These are phyloP conservation scores for Lophiostoma macrostomum DNA, from an alignment of 495 filamentous ascomycete genomes.

Conservation along the genomic window DNA sequence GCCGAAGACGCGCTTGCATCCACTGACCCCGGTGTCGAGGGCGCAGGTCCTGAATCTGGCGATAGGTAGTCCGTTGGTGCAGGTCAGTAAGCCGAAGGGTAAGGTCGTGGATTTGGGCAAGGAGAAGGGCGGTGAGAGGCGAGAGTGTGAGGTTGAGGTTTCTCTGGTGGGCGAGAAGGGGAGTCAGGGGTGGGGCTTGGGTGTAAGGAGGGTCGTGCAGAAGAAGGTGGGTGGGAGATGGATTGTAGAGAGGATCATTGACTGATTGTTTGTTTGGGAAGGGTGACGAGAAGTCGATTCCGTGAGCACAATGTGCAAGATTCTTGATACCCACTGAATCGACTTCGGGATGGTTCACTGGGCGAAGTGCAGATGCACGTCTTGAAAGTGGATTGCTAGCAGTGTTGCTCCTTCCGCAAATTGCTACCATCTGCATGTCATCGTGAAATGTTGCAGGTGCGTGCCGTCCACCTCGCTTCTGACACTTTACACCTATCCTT, in stretches of 20 bases:
- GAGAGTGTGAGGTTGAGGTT: constrained; percentile 81
- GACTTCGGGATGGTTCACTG: no score
- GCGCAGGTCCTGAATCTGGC: constrained; percentile 75
- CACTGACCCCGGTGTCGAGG: constrained; percentile 72
- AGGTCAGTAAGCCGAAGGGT: constrained; percentile 83
- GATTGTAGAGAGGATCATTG: constrained; percentile 64
- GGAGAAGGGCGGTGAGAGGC: constrained; percentile 49
- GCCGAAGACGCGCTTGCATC: constrained; percentile 85
- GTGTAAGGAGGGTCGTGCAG: constrained; percentile 78
- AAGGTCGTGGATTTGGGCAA: constrained; percentile 60
- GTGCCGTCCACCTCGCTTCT: no score
- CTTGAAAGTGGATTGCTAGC: no score
- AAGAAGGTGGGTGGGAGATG: constrained; percentile 67
- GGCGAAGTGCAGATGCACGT: no score
- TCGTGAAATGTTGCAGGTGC: no score
- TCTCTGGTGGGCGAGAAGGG: constrained; percentile 62
- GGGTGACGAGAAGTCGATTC: no score
- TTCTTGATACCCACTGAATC: no score
- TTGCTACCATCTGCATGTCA: no score
- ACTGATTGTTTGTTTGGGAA: background rate
- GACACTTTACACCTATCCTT: no score
- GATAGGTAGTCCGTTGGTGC: constrained; percentile 78
- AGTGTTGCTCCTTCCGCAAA: no score
- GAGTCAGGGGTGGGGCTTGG: constrained; percentile 77
- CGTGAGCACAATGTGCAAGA: background rate